Base-by-base conservation (phyloP, 140 eudicot species). In the Erigeron philadelphicus region DNA sequence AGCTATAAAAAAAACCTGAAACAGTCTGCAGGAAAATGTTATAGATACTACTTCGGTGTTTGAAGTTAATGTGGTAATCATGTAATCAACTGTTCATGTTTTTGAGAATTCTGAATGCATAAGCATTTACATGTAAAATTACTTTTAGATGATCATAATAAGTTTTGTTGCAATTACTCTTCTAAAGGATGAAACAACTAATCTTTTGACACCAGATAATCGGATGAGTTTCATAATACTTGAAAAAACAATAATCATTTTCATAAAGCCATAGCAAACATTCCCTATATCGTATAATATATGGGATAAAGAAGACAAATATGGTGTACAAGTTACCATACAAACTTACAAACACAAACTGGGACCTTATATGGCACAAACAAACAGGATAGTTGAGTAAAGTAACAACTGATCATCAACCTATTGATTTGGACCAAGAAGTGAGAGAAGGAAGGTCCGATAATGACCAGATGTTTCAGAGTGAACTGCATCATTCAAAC, bases 401-500 rank as follows among this genome's bases (percentile, higher is more conserved):
- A 17, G 71, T 47, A 46, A 40, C 50, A 64, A 16, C 17, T 3
- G 7, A 40, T 62, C 44, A 62, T 25, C 17, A 6, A 17, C 83
- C 57, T 67, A 79, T 11, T 71, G 84, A 31, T 73, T 79, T 31
- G 81, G 79, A 49, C 88, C 84, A 0, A 83, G 67, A 71, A 83
- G 88, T 9, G 73, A 74, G 55, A 83, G 85, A 72, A 83, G 81
- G 72, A 83, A 83, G 63, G 84, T 70, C 54, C 66, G 76, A 62
- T 71, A 84, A 72, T 78, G 79, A 43, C 88, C 76, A 0, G 86
- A 84, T 40, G 86, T 84, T 57, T 84, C 88, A 0, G 86, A 81
- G 18, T 75, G 74, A 78, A 84, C 88, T 0, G 81, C 86, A 62
- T 84, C 83, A 17, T 75, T 84, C 77, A 84, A 67, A 31, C 49